Evolutionary conservation across 2,329 filamentous ascomycete genomes (phyloP).

Genomic region (Helminthosporium solani): DNA sequence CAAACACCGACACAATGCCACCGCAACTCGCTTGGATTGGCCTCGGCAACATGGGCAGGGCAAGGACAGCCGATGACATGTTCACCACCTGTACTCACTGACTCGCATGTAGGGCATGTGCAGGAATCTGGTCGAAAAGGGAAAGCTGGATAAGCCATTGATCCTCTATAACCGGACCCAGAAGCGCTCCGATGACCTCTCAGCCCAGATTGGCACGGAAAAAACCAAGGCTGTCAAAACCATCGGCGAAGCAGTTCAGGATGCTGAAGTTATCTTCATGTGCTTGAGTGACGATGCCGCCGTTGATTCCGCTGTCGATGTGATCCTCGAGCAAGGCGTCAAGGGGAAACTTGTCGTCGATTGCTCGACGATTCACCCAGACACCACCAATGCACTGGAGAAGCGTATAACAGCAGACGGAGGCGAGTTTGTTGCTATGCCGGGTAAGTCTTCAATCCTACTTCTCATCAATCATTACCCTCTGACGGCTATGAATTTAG

Average conservation of each 20-base stretch:
- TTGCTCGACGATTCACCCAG: constrained; percentile 84
- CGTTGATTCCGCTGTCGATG: constrained; percentile 62
- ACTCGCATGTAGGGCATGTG: constrained; percentile 22
- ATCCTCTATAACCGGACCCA: constrained; percentile 79
- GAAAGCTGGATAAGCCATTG: constrained; percentile 67
- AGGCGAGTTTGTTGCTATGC: constrained; percentile 72
- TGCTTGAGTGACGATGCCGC: constrained; percentile 78
- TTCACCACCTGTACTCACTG: constrained; percentile 4
- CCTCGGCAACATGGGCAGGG: constrained; percentile 83
- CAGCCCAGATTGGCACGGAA: constrained; percentile 58
- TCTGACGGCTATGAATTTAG: constrained; percentile 37
- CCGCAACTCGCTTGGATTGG: constrained; percentile 73
- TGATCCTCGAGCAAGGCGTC: constrained; percentile 58
- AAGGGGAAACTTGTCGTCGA: constrained; percentile 79
- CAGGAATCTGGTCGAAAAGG: constrained; percentile 77
- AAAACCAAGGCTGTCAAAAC: constrained; percentile 65
- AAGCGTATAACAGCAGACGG: constrained; percentile 59
- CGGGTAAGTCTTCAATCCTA: constrained; percentile 41
- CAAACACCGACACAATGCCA: too few relatives aligned
- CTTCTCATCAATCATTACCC: constrained; percentile 5
- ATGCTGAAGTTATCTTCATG: constrained; percentile 77
- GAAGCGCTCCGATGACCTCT: constrained; percentile 64
- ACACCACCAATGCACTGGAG: constrained; percentile 69
- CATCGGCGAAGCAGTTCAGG: constrained; percentile 65
- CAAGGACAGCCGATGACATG: constrained; percentile 45